Base-by-base conservation (phyloP, 305 asterid genomes). In the Withania somnifera region DNA sequence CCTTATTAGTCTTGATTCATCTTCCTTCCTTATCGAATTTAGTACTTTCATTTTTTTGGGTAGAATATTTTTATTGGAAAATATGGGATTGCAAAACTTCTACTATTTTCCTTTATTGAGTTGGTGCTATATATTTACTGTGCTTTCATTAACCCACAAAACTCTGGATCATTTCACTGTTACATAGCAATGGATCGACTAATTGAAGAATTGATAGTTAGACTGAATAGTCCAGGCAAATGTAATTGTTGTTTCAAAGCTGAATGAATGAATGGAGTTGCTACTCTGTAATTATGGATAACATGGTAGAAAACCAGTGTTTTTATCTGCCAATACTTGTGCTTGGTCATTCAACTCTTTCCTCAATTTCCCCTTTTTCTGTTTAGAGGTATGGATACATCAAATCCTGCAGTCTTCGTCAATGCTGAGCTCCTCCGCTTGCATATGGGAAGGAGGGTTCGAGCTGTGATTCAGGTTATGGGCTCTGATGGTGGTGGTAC, bases 351-450 rank as follows among this genome's bases (percentile, higher is more conserved):
- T 73, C 57, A 47, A 26, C 79, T 8, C 60, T 7, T 47, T 26
- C 15, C 60, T 17, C 42, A 80, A 10, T 54, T 80, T 80, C 19
- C 42, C 61, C n/a, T n/a, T 64, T 42, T 50, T 32, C 15, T 20
- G 71, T 52, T 80, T 40, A 45, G 64, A 64, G 60, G 77, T 34
- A 95, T 94, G 99, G 98, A 95, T 82, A 93, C 92, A 30, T 91
- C 98, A 38, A 93, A 90, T 67, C 99, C 98, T 40, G 93, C 98
- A 6, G 98, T 92, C 32, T 94, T 95, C 40, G 97, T 92, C 67
- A 95, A 95, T 88, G 96, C 90, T 40, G 99, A 91, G 90, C 87
- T 94, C 54, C 87, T 95, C 82, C 89, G 91, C 76, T 50, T 84
- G 91, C 81, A 94, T 78, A 88, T 89, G 7, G 98, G 98, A 9